A percentile compares a stretch with the other conserved stretches of the same genome.
These are phyloP conservation scores for Scheffersomyces coipomensis DNA, from an alignment of 805 yeast genomes.

Conservation along the genomic window DNA sequence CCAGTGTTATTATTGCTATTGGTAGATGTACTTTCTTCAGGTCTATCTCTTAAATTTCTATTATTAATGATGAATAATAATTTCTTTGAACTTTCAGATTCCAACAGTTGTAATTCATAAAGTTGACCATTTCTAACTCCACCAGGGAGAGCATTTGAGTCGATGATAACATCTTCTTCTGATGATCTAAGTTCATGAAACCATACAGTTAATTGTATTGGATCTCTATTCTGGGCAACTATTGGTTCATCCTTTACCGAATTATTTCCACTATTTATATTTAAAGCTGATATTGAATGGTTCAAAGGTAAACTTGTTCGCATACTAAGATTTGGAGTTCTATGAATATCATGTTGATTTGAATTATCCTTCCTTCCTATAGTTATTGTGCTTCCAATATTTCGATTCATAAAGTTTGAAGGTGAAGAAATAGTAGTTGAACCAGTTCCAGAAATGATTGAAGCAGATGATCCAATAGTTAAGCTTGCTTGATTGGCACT, in stretches of 20 bases:
- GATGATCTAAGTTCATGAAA: conserved; percentile 70
- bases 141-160: conserved; percentile 57
- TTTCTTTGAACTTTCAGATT: conserved; percentile 14
- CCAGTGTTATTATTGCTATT: conserved; percentile 3
- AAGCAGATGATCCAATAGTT: conserved; percentile 12
- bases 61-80: conserved; percentile 14
- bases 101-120: conserved; percentile 62
- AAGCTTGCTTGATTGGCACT: conserved; percentile 18
- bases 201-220: conserved; percentile 46
- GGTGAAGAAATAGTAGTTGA: conserved; percentile 1
- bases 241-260: not conserved
- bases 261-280: not conserved
- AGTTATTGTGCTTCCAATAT: conserved; percentile 21
- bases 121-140: conserved; percentile 73
- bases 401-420: conserved; percentile 13
- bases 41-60: conserved; percentile 11
- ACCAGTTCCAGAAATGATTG: too few relatives aligned
- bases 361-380: conserved; percentile 13
- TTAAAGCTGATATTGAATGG: not conserved
- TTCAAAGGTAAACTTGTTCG: too few relatives aligned
- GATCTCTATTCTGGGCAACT: conserved; percentile 10
- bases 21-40: conserved; percentile 3
- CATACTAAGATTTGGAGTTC: too few relatives aligned
- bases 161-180: conserved; percentile 60
- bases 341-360: conserved; percentile 4